phyloP scores from a whole-genome alignment of 257 asterid genomes.

The Ilex asprella region DNA sequence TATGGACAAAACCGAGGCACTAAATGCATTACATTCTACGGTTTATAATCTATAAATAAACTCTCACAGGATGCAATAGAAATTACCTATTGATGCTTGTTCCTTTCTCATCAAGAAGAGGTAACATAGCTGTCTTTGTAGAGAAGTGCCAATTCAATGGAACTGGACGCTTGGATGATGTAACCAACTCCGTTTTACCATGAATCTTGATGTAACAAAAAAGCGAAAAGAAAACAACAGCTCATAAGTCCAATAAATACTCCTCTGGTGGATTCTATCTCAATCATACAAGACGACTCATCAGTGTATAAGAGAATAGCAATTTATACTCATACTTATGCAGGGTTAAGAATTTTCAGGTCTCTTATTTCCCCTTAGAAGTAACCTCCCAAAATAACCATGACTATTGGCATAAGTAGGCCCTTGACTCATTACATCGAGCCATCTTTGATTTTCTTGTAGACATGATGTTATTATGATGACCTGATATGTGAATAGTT shows the following conservation, averaged over 20 bases:
- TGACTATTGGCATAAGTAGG: too few relatives aligned
- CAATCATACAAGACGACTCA: neutral
- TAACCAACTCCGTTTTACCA: conserved; percentile 92
- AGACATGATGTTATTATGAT: too few relatives aligned
- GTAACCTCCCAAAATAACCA: too few relatives aligned
- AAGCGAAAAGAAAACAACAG: conserved; percentile 15
- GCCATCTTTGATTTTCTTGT: too few relatives aligned
- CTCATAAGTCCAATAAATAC: conserved; percentile 2
- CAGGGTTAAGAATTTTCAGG: too few relatives aligned
- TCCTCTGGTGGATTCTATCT: conserved; percentile 2
- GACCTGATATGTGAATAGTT: too few relatives aligned
- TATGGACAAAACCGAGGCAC: too few relatives aligned
- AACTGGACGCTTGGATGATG: conserved; percentile 92
- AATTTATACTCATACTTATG: too few relatives aligned
- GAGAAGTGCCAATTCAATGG: conserved; percentile 97
- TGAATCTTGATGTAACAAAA: conserved; percentile 61
- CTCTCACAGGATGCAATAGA: conserved; percentile 1
- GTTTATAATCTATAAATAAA: too few relatives aligned
- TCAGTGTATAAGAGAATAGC: neutral
- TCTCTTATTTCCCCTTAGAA: too few relatives aligned
- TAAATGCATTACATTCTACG: too few relatives aligned
- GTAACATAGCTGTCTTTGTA: conserved; percentile 66
- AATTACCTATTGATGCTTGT: conserved; percentile 85
- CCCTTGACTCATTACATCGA: too few relatives aligned
- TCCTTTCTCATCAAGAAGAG: conserved; percentile 94